phyloP scores from a whole-genome alignment of 2,329 filamentous ascomycete genomes.

The Exophiala sp. region DNA sequence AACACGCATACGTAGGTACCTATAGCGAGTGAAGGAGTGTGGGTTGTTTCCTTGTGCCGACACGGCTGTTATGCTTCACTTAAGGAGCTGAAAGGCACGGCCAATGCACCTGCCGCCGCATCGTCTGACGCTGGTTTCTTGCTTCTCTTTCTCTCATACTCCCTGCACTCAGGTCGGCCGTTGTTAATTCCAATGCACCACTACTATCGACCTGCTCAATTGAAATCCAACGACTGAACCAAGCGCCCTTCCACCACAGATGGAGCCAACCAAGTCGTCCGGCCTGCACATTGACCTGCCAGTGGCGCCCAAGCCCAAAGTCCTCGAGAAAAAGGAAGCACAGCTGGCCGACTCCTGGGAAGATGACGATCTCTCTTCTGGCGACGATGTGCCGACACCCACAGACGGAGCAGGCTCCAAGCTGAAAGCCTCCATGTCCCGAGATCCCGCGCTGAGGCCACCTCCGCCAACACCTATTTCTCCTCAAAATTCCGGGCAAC shows the following conservation, averaged over 20 bases:
- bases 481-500: constrained; percentile 26
- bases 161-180: no score
- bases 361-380: constrained; percentile 28
- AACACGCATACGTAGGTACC: no score
- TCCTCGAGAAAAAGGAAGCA: constrained; percentile 27
- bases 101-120: not conserved
- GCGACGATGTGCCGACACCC: constrained; percentile 18
- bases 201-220: not conserved
- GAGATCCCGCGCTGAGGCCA: constrained; percentile 35
- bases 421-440: constrained; percentile 21
- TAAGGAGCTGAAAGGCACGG: not conserved
- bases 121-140: not conserved
- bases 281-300: constrained; percentile 22
- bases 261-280: constrained; percentile 22
- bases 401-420: constrained; percentile 16
- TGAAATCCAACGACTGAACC: not conserved
- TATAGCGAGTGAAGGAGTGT: no score
- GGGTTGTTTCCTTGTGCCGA: not conserved
- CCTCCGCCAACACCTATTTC: constrained; percentile 65
- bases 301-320: constrained; percentile 25
- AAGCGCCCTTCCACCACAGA: not conserved
- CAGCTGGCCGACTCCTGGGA: constrained; percentile 68
- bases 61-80: no score
- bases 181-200: not conserved
- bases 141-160: not conserved